Evolutionary conservation across 208 protist genomes (phyloP).

Genomic region (Endotrypanum monterogeii): DNA sequence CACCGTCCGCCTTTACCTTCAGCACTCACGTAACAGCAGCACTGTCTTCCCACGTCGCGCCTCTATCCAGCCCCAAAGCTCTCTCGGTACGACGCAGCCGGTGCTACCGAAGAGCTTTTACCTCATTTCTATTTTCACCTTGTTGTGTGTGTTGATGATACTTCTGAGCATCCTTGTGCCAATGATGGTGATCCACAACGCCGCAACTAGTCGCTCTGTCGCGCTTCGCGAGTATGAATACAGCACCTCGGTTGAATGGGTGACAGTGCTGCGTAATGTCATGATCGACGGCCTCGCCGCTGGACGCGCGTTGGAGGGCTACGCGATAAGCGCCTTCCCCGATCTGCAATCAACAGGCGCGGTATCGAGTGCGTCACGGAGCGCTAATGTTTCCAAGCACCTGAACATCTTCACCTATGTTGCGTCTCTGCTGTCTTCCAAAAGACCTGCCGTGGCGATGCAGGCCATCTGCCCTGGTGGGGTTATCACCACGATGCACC

Average conservation of each 20-base stretch:
- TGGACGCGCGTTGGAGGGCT: slow-evolving; percentile 43
- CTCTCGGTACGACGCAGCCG: neutral
- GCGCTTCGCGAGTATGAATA: slow-evolving; percentile 14
- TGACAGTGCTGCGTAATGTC: slow-evolving; percentile 29
- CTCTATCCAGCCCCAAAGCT: neutral
- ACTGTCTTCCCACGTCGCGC: neutral
- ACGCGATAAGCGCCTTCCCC: slow-evolving; percentile 42
- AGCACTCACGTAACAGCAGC: neutral
- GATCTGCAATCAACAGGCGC: slow-evolving; percentile 33
- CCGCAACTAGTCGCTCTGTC: neutral
- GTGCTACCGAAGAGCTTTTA: slow-evolving; percentile 34
- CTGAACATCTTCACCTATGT: neutral
- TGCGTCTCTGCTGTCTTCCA: slow-evolving; percentile 9
- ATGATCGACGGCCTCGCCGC: slow-evolving; percentile 42
- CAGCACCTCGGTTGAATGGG: slow-evolving; percentile 23
- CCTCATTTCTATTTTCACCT: slow-evolving; percentile 27
- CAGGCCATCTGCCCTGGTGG: slow-evolving; percentile 57
- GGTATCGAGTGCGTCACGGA: neutral
- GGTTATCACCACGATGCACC: slow-evolving; percentile 44
- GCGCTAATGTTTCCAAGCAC: neutral
- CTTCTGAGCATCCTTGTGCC: slow-evolving; percentile 36
- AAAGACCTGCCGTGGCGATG: slow-evolving; percentile 14
- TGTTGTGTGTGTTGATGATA: slow-evolving; percentile 33
- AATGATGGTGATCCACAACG: slow-evolving; percentile 31
- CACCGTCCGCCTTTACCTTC: neutral